phyloP scores from a whole-genome alignment of 495 filamentous ascomycete genomes.

The Hypoxylon rickii region DNA sequence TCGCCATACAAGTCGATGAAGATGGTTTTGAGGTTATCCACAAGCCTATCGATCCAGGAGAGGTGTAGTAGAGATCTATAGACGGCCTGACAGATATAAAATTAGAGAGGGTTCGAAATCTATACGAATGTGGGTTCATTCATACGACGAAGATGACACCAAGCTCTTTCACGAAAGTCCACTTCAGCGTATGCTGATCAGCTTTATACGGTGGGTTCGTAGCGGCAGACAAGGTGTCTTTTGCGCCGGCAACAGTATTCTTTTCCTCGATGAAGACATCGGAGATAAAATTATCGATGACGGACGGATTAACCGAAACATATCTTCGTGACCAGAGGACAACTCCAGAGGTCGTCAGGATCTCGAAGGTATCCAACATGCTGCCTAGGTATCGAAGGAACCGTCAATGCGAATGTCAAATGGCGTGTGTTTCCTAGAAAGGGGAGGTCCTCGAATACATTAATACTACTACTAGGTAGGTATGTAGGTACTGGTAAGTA shows the following conservation, averaged over 20 bases:
- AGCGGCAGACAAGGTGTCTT: conserved; percentile 60
- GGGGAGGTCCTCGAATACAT: no score
- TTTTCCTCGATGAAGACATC: conserved; percentile 98
- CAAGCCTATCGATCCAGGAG: conserved; percentile 94
- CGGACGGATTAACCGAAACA: conserved; percentile 72
- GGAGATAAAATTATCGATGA: conserved; percentile 92
- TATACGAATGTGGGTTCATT: conserved; percentile 15
- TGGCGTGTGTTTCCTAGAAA: no score
- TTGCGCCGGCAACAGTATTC: conserved; percentile 60
- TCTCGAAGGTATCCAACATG: conserved; percentile 96
- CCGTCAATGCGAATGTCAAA: not conserved
- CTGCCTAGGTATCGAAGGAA: conserved; percentile 13
- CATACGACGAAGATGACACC: conserved; percentile 94
- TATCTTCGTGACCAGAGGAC: conserved; percentile 95
- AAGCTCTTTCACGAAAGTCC: conserved; percentile 88
- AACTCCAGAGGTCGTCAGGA: conserved; percentile 92
- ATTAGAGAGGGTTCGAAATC: no score
- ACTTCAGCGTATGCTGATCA: conserved; percentile 94
- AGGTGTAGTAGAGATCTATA: conserved; percentile 94
- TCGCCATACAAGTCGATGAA: conserved; percentile 88
- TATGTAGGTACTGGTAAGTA: no score
- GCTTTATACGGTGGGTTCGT: conserved; percentile 77
- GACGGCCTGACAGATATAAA: conserved; percentile 79
- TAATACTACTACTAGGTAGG: no score
- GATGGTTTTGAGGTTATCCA: conserved; percentile 89